Percentiles rank a stretch among this genome's conserved stretches.
phyloP scores from a whole-genome alignment of 2,329 filamentous ascomycete genomes.

The Nemania sp. region DNA sequence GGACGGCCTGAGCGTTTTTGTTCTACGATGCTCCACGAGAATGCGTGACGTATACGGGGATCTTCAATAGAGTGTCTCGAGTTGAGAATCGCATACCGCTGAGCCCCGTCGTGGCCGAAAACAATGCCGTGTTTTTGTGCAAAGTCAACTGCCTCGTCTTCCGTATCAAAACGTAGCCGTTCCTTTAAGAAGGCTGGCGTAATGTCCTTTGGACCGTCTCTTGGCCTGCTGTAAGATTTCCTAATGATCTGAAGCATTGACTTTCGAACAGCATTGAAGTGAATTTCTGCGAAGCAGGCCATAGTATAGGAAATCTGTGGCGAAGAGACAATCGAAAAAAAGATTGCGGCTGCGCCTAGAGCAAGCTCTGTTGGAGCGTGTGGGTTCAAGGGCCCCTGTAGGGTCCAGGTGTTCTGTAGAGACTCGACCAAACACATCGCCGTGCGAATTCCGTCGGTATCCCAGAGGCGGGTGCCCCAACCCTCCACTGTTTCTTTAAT shows the following conservation, averaged over 20 bases:
- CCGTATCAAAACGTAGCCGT: constrained; percentile 74
- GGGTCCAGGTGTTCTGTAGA: constrained; percentile 68
- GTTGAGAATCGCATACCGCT: constrained; percentile 59
- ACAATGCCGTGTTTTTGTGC: constrained; percentile 68
- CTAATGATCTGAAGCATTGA: constrained; percentile 68
- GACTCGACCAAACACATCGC: constrained; percentile 71
- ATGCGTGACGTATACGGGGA: constrained; percentile 65
- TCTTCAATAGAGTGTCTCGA: constrained; percentile 60
- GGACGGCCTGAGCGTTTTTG: constrained; percentile 66
- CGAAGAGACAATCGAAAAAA: constrained; percentile 70
- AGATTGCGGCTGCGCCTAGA: constrained; percentile 63
- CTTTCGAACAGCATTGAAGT: constrained; percentile 71
- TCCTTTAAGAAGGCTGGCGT: constrained; percentile 67
- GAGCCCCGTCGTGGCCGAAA: constrained; percentile 58
- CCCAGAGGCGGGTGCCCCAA: constrained; percentile 68
- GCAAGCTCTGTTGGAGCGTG: constrained; percentile 62
- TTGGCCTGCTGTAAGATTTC: constrained; percentile 66
- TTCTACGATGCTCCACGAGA: constrained; percentile 69
- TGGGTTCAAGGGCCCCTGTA: constrained; percentile 68
- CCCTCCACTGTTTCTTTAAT: constrained; percentile 67
- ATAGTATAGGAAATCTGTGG: constrained; percentile 73
- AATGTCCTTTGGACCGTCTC: constrained; percentile 70
- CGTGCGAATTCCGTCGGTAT: constrained; percentile 70
- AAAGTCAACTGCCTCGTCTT: constrained; percentile 74
- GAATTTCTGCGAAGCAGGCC: constrained; percentile 77